Conservation (phyloP, 139 green algal species). For the Chlamydomonas eustigma region DNA sequence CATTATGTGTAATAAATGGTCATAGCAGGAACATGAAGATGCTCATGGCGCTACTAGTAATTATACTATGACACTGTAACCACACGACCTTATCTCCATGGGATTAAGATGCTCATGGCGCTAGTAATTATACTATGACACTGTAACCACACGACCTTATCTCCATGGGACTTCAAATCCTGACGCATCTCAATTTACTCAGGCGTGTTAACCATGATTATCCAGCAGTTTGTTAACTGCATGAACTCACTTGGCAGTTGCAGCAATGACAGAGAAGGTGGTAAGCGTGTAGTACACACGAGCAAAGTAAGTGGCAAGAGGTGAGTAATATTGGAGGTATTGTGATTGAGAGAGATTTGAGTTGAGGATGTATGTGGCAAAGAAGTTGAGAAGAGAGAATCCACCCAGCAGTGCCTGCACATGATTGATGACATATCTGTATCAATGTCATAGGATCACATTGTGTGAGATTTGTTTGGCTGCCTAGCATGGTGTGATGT, state of each 20-base stretch:
- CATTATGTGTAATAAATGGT: too few species aligned
- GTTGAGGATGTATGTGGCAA: conserved; percentile 28
- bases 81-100: not conserved
- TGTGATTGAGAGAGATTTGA: not conserved
- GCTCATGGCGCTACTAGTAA: not conserved
- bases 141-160: too few species aligned
- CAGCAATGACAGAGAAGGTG: not conserved
- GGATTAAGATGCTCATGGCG: not conserved
- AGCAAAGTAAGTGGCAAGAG: not conserved
- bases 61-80: not conserved
- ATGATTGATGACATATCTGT: not conserved
- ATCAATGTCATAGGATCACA: not conserved
- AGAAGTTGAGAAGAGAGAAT: conserved; percentile 43
- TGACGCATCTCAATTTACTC: not conserved
- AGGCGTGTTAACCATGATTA: not conserved
- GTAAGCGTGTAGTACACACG: not conserved
- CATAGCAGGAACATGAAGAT: too few species aligned
- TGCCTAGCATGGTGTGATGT: not conserved
- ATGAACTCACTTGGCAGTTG: not conserved
- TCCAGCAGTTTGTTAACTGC: not conserved
- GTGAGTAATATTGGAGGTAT: not conserved
- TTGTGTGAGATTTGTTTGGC: not conserved
- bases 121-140: not conserved
- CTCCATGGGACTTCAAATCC: not conserved
- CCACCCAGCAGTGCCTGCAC: conserved; percentile 32